Percentiles rank a stretch among this genome's conserved stretches.
Conservation (phyloP, 495 filamentous ascomycete genomes). For the Hypomontagnella submonticulosa region DNA sequence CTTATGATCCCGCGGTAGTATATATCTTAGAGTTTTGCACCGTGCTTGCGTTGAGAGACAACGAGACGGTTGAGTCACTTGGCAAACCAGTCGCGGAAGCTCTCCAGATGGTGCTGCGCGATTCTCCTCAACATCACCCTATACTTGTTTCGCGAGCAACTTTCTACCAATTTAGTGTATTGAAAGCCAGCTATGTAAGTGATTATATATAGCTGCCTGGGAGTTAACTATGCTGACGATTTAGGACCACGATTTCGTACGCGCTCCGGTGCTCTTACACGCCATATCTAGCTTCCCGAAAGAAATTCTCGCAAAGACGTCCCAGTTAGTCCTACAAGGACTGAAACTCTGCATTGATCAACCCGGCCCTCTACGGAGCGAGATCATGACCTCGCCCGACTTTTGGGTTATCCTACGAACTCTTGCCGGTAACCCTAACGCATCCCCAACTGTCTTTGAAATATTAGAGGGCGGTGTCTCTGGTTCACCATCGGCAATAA, state of each 20-base stretch:
- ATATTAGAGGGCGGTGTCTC: constrained; percentile 80
- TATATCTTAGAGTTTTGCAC: constrained; percentile 92
- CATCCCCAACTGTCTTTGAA: constrained; percentile 81
- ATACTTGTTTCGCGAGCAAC: constrained; percentile 83
- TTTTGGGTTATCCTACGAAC: constrained; percentile 93
- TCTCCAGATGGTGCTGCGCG: constrained; percentile 81
- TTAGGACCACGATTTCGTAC: constrained; percentile 88
- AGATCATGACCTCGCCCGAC: constrained; percentile 94
- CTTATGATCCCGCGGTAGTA: constrained; percentile 88
- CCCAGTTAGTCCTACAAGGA: constrained; percentile 78
- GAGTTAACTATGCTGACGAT: constrained; percentile 31
- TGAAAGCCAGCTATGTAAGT: constrained; percentile 88
- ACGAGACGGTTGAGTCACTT: constrained; percentile 72
- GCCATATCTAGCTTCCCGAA: constrained; percentile 87
- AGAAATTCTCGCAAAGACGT: constrained; percentile 78
- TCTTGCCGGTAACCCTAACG: constrained; percentile 72
- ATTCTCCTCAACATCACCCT: constrained; percentile 79
- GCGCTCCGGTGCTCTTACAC: constrained; percentile 92
- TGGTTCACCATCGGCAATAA: constrained; percentile 76
- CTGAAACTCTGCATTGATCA: constrained; percentile 81
- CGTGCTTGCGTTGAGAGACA: constrained; percentile 80
- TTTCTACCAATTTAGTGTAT: constrained; percentile 84
- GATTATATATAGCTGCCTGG: not conserved
- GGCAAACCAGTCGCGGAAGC: constrained; percentile 83
- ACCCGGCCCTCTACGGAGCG: constrained; percentile 80